A percentile compares a stretch with the other conserved stretches of the same genome.
phyloP scores from a whole-genome alignment of 2,329 filamentous ascomycete genomes.

The Xylaria arbuscula region DNA sequence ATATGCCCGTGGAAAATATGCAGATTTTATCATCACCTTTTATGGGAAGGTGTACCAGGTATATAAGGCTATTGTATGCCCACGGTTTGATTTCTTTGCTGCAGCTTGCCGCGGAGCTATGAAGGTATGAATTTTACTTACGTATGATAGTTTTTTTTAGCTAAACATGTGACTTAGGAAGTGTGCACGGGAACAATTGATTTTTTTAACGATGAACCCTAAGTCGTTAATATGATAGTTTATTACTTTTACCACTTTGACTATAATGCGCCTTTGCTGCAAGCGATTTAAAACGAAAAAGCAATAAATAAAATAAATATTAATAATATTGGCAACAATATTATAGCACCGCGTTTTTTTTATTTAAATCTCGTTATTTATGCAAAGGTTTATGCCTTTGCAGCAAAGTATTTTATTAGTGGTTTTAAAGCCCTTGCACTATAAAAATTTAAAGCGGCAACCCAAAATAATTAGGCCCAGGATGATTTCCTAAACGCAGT shows the following conservation, averaged over 20 bases:
- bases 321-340: background rate
- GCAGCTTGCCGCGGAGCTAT: no score
- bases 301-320: background rate
- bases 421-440: background rate
- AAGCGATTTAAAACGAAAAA: background rate
- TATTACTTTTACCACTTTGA: slow-evolving; percentile 2
- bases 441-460: background rate
- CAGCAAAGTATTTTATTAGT: background rate
- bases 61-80: background rate
- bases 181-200: background rate
- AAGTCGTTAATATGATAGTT: background rate
- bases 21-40: background rate
- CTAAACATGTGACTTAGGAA: background rate
- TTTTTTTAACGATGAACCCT: background rate
- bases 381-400: background rate
- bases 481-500: background rate
- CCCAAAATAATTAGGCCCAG: background rate
- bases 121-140: no score
- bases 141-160: no score
- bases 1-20: background rate
- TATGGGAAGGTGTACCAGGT: background rate
- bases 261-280: background rate
- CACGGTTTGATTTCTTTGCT: background rate
- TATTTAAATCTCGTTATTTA: background rate
- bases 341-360: background rate